Evolutionary conservation across 441 rosid species (phyloP).

Genomic region (Bruguiera hainesii): DNA sequence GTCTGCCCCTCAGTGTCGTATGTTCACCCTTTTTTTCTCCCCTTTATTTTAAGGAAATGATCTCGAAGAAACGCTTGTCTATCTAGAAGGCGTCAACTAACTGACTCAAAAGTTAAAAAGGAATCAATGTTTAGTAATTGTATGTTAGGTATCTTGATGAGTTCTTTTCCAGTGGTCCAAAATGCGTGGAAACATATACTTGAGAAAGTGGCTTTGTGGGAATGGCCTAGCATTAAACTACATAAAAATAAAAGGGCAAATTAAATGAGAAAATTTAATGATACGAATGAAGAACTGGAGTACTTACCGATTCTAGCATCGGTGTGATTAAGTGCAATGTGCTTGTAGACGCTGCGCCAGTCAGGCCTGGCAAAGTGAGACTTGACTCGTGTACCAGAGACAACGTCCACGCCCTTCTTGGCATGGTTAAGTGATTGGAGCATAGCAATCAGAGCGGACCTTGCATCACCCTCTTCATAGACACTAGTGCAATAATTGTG

Average conservation of each 20-base stretch:
- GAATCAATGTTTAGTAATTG: too few species aligned
- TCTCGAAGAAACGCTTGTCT: neutral
- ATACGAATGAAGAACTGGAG: neutral
- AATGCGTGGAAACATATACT: too few species aligned
- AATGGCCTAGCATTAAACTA: neutral
- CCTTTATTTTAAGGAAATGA: neutral
- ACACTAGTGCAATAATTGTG: constrained; percentile 96
- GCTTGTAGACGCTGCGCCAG: constrained; percentile 86
- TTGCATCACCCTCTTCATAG: constrained; percentile 92
- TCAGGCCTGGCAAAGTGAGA: constrained; percentile 95
- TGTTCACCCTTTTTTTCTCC: neutral
- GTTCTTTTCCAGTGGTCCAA: too few species aligned
- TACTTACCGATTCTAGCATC: constrained; percentile 64
- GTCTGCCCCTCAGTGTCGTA: neutral
- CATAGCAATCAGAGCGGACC: constrained; percentile 91
- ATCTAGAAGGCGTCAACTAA: too few species aligned
- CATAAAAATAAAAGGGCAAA: neutral
- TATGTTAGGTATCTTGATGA: too few species aligned
- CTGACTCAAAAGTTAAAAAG: too few species aligned
- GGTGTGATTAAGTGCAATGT: constrained; percentile 58
- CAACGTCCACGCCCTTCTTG: constrained; percentile 88
- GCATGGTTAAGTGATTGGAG: constrained; percentile 85
- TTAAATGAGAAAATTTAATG: neutral
- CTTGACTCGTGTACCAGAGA: constrained; percentile 90
- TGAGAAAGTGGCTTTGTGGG: too few species aligned